phyloP scores from a whole-genome alignment of 2,329 filamentous ascomycete genomes.

The Ophiosphaerella herpotricha region DNA sequence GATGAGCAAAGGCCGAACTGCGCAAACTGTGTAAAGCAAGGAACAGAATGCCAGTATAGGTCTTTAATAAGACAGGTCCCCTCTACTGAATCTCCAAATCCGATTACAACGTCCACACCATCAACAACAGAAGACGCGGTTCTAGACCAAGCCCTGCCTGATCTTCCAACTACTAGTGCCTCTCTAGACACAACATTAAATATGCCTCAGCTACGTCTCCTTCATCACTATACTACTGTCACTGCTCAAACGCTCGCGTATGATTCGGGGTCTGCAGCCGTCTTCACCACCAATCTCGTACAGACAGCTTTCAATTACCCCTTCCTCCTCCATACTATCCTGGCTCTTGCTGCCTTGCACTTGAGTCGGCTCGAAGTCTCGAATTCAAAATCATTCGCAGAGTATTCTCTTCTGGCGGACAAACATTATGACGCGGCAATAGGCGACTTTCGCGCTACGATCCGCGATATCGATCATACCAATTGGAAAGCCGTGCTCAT shows the following conservation, averaged over 20 bases:
- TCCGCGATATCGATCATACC: constrained; percentile 41
- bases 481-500: constrained; percentile 47
- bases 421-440: constrained; percentile 28
- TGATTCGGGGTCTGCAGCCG: constrained; percentile 19
- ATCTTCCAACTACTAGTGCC: neutral
- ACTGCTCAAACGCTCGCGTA: constrained; percentile 30
- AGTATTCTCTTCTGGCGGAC: constrained; percentile 25
- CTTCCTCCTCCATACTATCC: constrained; percentile 51
- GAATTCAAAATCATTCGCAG: constrained; percentile 1
- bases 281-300: constrained; percentile 29
- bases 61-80: constrained; percentile 16
- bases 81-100: constrained; percentile 20
- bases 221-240: constrained; percentile 38
- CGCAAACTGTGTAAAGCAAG: constrained; percentile 38
- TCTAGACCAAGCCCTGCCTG: constrained; percentile 6
- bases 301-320: constrained; percentile 48
- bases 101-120: constrained; percentile 13
- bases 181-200: constrained; percentile 17
- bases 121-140: constrained; percentile 19
- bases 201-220: constrained; percentile 31
- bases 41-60: constrained; percentile 34
- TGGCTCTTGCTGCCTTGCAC: constrained; percentile 53
- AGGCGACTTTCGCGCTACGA: constrained; percentile 19
- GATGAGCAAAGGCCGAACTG: constrained; percentile 39
- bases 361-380: constrained; percentile 41